These are phyloP conservation scores for Hura crepitans DNA, from an alignment of 441 rosid species.

Conservation along the genomic window DNA sequence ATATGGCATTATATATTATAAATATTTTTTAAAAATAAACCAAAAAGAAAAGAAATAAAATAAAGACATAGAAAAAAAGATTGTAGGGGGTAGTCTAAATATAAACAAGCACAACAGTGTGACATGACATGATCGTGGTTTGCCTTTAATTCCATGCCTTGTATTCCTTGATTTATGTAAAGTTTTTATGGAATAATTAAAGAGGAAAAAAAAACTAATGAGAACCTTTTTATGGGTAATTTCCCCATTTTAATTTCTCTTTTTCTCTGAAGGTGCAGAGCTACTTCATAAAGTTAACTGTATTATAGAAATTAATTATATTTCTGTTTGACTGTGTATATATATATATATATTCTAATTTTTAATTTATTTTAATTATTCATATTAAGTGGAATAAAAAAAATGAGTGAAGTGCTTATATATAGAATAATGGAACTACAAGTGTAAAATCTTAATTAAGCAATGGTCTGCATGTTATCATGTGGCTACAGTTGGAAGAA, in stretches of 20 bases:
- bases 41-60: not conserved
- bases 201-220: not conserved
- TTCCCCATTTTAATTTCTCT: too few relatives aligned
- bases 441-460: conserved; percentile 8
- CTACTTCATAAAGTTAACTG: too few relatives aligned
- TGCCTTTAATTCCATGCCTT: conserved; percentile 22
- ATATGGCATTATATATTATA: conserved; percentile 12
- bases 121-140: conserved; percentile 23
- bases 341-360: too few relatives aligned
- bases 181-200: not conserved
- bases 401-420: not conserved
- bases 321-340: not conserved
- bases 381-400: not conserved
- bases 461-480: conserved; percentile 10
- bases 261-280: too few relatives aligned
- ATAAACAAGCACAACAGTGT: conserved; percentile 1
- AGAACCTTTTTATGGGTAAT: too few relatives aligned
- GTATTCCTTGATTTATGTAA: not conserved
- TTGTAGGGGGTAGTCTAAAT: conserved; percentile 28
- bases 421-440: not conserved
- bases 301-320: too few relatives aligned
- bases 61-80: conserved; percentile 6
- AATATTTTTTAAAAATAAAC: not conserved
- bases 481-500: not conserved
- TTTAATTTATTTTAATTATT: not conserved